Evolutionary conservation across 2,329 filamentous ascomycete genomes (phyloP), one percentile per base, ranked within the genome.

Genomic region (Epichloe uncinata): DNA sequence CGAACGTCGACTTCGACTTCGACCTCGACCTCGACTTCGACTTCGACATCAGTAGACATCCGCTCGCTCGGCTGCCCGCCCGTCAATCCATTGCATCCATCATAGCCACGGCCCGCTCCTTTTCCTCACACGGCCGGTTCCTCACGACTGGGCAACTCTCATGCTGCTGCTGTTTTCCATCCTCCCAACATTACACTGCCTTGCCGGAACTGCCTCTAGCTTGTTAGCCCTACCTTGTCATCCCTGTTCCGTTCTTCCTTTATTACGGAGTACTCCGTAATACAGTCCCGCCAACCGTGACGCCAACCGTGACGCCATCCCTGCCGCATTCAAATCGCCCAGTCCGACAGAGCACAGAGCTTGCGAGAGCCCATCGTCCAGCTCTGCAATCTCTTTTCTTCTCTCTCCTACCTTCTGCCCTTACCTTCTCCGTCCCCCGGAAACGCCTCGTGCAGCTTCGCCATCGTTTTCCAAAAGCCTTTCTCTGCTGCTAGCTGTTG

Each of bases 261-360:
- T 22, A 5, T 20, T 36, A 15, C 33, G 15, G 26, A 30, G 26
- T 30, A 9, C 26, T 30, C 26, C 26, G 26, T 9, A 30, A 3
- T 30, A 30, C 26, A 30, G 50, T 48, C 45, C 45, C 45, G 45
- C 50, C 44, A 40, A 26, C 37, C 15, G 45, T 49, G 50, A 45
- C 51, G 48, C 51, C 44, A 48, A 26, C 37, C 15, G 45, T 49
- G 50, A 45, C 51, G 48, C 51, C 44, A 48, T 52, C 51, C 18
- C 38, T 47, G 48, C 51, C 48, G 48, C 51, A 47, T 48, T 42
- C 48, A 20, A 48, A 45, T 50, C 51, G 45, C 26, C 36, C 51
- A 44, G 12, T 30, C 49, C 44, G 34, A 30, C 26, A 33, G 38
- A 48, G 47, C 47, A 30, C 37, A 33, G 38, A 48, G 47, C 47